A percentile compares a stretch with the other conserved stretches of the same genome.
Evolutionary conservation across 1,139 yeast genomes (phyloP).

Genomic region (Wickerhamiella infanticola): DNA sequence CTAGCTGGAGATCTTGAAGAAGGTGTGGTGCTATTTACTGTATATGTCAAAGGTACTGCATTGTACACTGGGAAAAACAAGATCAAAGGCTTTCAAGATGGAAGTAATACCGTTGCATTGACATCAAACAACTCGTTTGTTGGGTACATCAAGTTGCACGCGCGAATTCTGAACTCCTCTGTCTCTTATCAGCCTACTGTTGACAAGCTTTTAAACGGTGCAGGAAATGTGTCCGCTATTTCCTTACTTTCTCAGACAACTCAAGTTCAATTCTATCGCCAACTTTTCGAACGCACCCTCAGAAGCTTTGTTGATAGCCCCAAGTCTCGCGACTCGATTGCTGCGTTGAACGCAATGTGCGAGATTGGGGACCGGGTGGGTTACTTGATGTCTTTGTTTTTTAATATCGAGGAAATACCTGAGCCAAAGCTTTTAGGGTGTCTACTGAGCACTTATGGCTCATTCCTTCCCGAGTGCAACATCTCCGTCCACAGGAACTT

Average conservation of each 20-base stretch:
- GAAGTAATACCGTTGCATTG: not conserved
- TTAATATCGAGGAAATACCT: not conserved
- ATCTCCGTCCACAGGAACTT: not conserved
- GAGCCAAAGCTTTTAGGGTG: not conserved
- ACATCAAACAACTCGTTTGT: not conserved
- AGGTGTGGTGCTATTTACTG: not conserved
- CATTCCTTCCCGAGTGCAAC: not conserved
- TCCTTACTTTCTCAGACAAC: not conserved
- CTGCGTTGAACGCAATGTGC: not conserved
- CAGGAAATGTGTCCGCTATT: not conserved
- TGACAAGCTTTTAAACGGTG: not conserved
- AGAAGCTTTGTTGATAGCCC: not conserved
- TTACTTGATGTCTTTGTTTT: not conserved
- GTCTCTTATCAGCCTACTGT: not conserved
- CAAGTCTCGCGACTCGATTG: not conserved
- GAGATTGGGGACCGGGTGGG: not conserved
- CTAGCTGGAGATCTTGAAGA: not conserved
- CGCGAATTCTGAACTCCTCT: not conserved
- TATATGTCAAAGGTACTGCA: not conserved
- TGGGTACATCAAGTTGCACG: not conserved
- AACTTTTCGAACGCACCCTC: not conserved
- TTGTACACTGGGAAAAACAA: not conserved
- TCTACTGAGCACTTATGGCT: not conserved
- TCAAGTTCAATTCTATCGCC: not conserved
- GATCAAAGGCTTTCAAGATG: not conserved